Evolutionary conservation across 768 basidiomycete species (phyloP).

Genomic region (Collybia sp.): DNA sequence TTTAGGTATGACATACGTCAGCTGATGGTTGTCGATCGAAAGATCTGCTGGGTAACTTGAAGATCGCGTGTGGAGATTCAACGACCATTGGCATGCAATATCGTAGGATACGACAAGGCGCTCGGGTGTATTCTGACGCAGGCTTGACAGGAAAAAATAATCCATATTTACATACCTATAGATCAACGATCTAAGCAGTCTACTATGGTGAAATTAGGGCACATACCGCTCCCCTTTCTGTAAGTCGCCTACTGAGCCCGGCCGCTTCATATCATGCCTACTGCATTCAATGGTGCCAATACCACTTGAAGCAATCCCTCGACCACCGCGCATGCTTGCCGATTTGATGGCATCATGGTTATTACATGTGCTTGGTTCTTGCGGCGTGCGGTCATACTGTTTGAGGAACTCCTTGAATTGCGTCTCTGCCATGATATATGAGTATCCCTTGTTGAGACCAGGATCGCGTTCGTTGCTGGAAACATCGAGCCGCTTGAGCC

Average conservation of each 20-base stretch:
- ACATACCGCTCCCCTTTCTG: conserved; percentile 28
- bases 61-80: conserved; percentile 4
- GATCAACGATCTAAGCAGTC: neutral
- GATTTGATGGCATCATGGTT: conserved; percentile 10
- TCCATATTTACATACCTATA: conserved; percentile 25
- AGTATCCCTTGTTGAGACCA: conserved; percentile 16
- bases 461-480: conserved; percentile 21
- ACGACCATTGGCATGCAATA: conserved; percentile 19
- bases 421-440: conserved; percentile 20
- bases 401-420: conserved; percentile 11
- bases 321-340: conserved; percentile 9
- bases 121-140: neutral
- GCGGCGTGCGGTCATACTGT: conserved; percentile 9
- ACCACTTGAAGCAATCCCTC: conserved; percentile 19
- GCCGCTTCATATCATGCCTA: conserved; percentile 24
- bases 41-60: conserved; percentile 1
- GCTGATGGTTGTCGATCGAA: neutral
- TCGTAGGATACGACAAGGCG: conserved; percentile 22
- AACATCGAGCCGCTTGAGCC: conserved; percentile 17
- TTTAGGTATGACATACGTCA: conserved; percentile 9
- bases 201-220: neutral
- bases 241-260: conserved; percentile 21
- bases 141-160: conserved; percentile 14
- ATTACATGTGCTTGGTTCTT: conserved; percentile 16
- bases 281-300: conserved; percentile 22